Base-by-base conservation (phyloP, 345 rosid species). In the Sisymbrium irio region DNA sequence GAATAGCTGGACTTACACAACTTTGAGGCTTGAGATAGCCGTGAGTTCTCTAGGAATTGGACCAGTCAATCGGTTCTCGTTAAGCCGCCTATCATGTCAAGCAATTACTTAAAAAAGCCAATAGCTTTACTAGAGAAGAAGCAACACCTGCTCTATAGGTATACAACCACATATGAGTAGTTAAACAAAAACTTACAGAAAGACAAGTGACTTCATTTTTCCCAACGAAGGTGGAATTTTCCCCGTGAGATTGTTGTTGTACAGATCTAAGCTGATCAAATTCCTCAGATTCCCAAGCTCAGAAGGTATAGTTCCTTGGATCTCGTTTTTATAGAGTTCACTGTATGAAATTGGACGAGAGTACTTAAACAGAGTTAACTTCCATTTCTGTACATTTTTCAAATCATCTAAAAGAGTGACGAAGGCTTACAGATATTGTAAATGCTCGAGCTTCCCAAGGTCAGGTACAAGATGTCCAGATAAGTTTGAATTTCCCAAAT, bases 391-490 rank as follows among this genome's bases (percentile, higher is more conserved):
- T n/a, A n/a, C n/a, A n/a, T n/a, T n/a, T 11, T 30, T 10, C 28
- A 44, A 15, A 72, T 14, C 18, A 15, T 27, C 6, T 22, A 37
- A 20, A 36, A 64, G 22, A n/a, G 55, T 74, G 62, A 56, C 2
- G 45, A 85, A 27, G 2, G 1, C 96, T 45, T 85, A 93, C 98
- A 93, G 82, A 73, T 93, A 93, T 72, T 89, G 92, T 83, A 93
- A 76, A 73, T 86, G 94, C 74, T 91, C 82, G 28, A 93, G 88
- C 76, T 86, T 88, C 56, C 92, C 94, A 28, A 93, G 91, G 33
- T 93, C 94, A 12, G 94, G 85, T 40, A 87, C 97, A 45, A 93
- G 84, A 82, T 83, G 89, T 64, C 97, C 97, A 47, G 91, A 86
- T 12, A 93, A 75, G 69, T 89, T 86, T 32, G 91, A 85, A 68